Conservation (phyloP, 345 rosid genomes). For the Eucalyptus marginata region DNA sequence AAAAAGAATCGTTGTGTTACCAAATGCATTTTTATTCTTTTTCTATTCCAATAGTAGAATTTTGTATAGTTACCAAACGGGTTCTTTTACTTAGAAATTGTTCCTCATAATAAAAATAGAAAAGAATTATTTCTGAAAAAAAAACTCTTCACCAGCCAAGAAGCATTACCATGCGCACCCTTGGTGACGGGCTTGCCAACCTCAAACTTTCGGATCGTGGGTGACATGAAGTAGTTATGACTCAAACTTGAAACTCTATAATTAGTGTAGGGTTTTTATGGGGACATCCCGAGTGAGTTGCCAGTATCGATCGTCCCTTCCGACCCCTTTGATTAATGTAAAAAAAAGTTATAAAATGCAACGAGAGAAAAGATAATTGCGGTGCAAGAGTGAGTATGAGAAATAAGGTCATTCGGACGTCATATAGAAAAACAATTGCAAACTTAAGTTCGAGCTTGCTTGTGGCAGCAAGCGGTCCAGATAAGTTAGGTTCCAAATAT, state of each 20-base stretch:
- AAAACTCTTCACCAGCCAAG: too few species aligned
- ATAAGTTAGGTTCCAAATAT: neutral
- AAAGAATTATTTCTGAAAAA: too few species aligned
- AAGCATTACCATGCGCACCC: too few species aligned
- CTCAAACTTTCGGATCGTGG: accelerated
- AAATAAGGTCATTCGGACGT: too few species aligned
- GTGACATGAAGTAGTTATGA: accelerated
- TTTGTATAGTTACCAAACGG: too few species aligned
- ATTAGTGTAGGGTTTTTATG: neutral
- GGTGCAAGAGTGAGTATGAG: neutral
- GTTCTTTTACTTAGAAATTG: too few species aligned
- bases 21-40: too few species aligned
- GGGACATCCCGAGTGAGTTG: neutral
- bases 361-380: neutral
- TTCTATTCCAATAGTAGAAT: too few species aligned
- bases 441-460: neutral
- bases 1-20: too few species aligned
- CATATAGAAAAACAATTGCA: neutral
- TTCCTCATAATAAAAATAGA: too few species aligned
- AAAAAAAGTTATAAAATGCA: neutral
- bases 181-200: neutral
- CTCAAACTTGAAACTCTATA: neutral
- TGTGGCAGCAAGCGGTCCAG: neutral
- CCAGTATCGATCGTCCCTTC: neutral
- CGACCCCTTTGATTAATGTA: neutral